Evolutionary conservation across 73 alveolate species (phyloP), one percentile per base, ranked within the genome.

Genomic region (Paramecium sonneborni): DNA sequence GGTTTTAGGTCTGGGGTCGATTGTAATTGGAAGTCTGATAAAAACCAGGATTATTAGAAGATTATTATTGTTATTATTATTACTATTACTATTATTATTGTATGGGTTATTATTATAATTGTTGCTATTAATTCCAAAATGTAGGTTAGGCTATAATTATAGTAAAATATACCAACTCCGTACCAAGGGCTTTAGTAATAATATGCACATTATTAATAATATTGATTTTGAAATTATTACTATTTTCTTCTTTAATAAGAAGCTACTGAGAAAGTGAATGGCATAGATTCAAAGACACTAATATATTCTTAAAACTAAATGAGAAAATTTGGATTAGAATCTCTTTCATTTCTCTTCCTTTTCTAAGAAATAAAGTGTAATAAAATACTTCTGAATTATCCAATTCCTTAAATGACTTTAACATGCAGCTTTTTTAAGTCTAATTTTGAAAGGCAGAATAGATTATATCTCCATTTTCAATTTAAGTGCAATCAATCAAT

Each of bases 211-310:
- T 72, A 37, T 35, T 79, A 41, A 79, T 43, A 79, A 24, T 79
- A 46, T 46, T 43, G 32, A 46, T 79, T 30, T 79, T 79, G 18
- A 24, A 30, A 79, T 32, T 79, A 43, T 46, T 79, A 44, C n/a
- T 79, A 26, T 39, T 79, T 79, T 24, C 74, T 79, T 46, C 90
- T 79, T 79, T 79, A 79, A 23, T 79, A 79, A 23, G 76, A 43
- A n/a, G 90, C 90, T 11, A 79, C 90, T 5, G 90, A 79, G 55
- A 79, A 79, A 10, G 69, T 23, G 76, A 79, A 79, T 44, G 90
- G 90, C 90, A 79, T 79, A 2, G 35, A 43, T 46, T 79, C 90
- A 79, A 79, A 79, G 28, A 79, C 90, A 20, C 74, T 20, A 6
- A 79, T 79, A 46, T 79, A 79, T 79, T 79, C 90, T 43, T 39